These are phyloP conservation scores for Cutaneotrichosporon mucoides DNA, from an alignment of 1,284 basidiomycete genomes.

Conservation along the genomic window DNA sequence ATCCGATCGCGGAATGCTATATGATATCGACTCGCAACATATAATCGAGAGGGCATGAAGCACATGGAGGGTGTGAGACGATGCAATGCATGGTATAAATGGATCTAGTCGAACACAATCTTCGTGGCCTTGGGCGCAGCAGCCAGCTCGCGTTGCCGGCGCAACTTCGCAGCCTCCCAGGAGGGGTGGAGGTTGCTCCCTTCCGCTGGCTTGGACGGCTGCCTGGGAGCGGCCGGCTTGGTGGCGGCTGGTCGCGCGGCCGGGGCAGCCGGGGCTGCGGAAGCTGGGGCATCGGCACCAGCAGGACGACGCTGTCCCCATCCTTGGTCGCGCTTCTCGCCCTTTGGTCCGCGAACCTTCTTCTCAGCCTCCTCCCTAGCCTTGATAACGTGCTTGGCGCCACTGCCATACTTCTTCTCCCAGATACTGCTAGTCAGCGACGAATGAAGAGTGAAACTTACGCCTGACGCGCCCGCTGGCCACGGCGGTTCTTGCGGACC, in stretches of 20 bases:
- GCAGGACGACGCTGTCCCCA: conserved; percentile 15
- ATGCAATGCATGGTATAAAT: not conserved
- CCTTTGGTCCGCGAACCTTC: conserved; percentile 8
- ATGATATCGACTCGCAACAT: no score
- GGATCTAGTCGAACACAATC: conserved; percentile 52
- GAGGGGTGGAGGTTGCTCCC: conserved; percentile 66
- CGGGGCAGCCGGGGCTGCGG: not conserved
- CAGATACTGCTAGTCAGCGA: conserved; percentile 64
- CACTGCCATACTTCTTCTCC: conserved; percentile 91
- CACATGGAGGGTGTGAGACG: not conserved
- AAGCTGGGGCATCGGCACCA: conserved; percentile 1
- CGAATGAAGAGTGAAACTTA: conserved; percentile 53
- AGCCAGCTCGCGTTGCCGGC: conserved; percentile 57
- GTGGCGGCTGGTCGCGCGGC: not conserved
- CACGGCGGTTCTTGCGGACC: conserved; percentile 78
- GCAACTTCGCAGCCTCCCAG: conserved; percentile 82
- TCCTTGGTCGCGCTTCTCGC: conserved; percentile 15
- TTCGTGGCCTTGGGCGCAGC: conserved; percentile 50
- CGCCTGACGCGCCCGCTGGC: conserved; percentile 86
- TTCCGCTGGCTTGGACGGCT: not conserved
- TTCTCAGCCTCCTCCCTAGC: conserved; percentile 44
- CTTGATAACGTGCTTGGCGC: conserved; percentile 84
- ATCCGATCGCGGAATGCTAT: no score
- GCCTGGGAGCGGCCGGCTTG: not conserved
- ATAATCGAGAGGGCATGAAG: no score